Evolutionary conservation across 805 yeast genomes (phyloP).

Genomic region (Yarrowia deformans): DNA sequence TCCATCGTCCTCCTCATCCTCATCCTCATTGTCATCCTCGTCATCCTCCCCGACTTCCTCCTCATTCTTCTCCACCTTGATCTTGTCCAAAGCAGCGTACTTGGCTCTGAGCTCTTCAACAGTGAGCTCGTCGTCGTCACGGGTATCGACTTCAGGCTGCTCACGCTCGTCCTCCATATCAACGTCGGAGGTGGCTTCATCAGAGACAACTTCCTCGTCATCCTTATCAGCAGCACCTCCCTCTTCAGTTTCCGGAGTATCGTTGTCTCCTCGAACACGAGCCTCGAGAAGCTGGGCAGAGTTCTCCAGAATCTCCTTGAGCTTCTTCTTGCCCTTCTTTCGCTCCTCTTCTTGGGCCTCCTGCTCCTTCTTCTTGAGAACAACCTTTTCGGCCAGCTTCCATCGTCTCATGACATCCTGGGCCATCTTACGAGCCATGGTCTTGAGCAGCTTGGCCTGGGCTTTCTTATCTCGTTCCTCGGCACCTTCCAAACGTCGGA

Average conservation of each 20-base stretch:
- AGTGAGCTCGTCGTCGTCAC: slow-evolving; percentile 59
- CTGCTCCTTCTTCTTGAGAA: slow-evolving; percentile 74
- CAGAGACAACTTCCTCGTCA: slow-evolving; percentile 49
- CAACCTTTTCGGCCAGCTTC: slow-evolving; percentile 82
- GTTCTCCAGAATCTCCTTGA: slow-evolving; percentile 86
- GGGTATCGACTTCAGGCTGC: slow-evolving; percentile 43
- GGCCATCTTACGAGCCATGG: slow-evolving; percentile 80
- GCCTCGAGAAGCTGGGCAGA: slow-evolving; percentile 90
- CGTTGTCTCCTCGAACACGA: slow-evolving; percentile 53
- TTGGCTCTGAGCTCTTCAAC: slow-evolving; percentile 64
- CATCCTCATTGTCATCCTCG: slow-evolving; percentile 41
- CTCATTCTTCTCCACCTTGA: slow-evolving; percentile 45
- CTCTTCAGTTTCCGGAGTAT: slow-evolving; percentile 45
- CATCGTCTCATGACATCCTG: slow-evolving; percentile 89
- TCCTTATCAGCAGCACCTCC: slow-evolving; percentile 52
- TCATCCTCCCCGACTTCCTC: slow-evolving; percentile 43
- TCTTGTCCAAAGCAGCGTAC: slow-evolving; percentile 57
- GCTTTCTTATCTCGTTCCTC: slow-evolving; percentile 81
- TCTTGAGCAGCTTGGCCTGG: slow-evolving; percentile 70
- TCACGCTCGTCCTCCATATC: slow-evolving; percentile 49
- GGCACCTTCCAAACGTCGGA: slow-evolving; percentile 85
- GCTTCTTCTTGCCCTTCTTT: slow-evolving; percentile 82
- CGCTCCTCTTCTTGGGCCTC: slow-evolving; percentile 72
- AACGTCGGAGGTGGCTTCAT: slow-evolving; percentile 55
- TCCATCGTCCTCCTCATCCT: slow-evolving; percentile 14